Base-by-base conservation (phyloP, 768 basidiomycete species). In the Macrolepiota albuminosa region DNA sequence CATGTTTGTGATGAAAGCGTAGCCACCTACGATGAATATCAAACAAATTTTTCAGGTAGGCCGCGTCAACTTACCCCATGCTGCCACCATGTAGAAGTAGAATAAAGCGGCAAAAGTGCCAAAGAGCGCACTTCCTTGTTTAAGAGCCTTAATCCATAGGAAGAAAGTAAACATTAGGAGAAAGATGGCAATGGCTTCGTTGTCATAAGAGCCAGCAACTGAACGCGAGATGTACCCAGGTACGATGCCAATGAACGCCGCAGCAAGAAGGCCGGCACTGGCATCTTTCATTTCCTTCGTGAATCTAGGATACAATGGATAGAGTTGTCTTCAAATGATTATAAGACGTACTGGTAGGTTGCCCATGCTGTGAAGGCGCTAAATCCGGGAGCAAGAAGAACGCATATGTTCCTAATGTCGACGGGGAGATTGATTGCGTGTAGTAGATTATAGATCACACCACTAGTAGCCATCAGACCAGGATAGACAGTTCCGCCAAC, bases 51-150 rank as follows among this genome's bases (percentile, higher is more conserved):
- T 48, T 58, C 51, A 36, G 54, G 43, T 18, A 59, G 47, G 59
- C 53, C 18, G 36, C 31, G 4, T 40, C 50, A 5, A 75, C 83
- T 60, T 67, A 90, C 96, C 97, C 97, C 97, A 99, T 34, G 97
- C 97, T 55, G 97, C 96, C n/a, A 99, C 97, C 97, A 99, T 99
- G 82, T 98, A 99, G 66, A 98, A 98, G 77, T 99, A 99, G 76
- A 98, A 98, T 3, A 98, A 76, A 18, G 95, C 97, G 48, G 97
- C 88, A 43, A 92, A 68, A 29, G 92, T 91, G 24, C 94, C 96
- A 66, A 85, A 97, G 61, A 96, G 83, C 1, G 93, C 95, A 61
- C 93, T 96, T 46, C 97, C 97, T 49, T 85, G 83, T 75, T 98
- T 98, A 57, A 98, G 78, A 29, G 97, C 95, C 67, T 91, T 93